A percentile compares a stretch with the other conserved stretches of the same genome.
These are phyloP conservation scores for Ustulina deusta DNA, from an alignment of 2,329 filamentous ascomycete genomes.

Conservation along the genomic window DNA sequence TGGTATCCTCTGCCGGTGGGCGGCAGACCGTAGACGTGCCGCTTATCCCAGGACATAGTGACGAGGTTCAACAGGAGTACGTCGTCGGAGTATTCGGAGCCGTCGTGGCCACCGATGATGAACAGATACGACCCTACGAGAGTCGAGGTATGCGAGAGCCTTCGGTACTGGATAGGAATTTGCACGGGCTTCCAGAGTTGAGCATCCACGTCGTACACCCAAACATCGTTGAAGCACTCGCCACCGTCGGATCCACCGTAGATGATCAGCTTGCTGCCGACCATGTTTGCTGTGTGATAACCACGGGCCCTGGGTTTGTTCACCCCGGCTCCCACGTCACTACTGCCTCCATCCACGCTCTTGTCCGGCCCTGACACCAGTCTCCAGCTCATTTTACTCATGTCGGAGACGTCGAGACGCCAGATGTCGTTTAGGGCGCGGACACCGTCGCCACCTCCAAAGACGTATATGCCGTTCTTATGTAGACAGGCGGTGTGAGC, in stretches of 20 bases:
- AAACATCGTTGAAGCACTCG: conserved; percentile 79
- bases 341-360: conserved; percentile 31
- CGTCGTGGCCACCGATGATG: conserved; percentile 77
- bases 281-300: conserved; percentile 80
- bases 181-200: conserved; percentile 69
- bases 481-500: conserved; percentile 79
- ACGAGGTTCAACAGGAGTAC: conserved; percentile 76
- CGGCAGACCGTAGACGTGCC: conserved; percentile 72
- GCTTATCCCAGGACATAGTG: conserved; percentile 79
- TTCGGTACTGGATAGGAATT: conserved; percentile 71
- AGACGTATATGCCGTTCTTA: conserved; percentile 78
- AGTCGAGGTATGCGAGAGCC: conserved; percentile 75
- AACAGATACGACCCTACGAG: conserved; percentile 78
- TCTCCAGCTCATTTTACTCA: conserved; percentile 76
- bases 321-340: conserved; percentile 31
- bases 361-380: conserved; percentile 63
- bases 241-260: conserved; percentile 77
- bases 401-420: conserved; percentile 76
- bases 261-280: conserved; percentile 77
- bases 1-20: conserved; percentile 76
- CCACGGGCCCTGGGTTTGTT: conserved; percentile 71
- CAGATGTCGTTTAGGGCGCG: conserved; percentile 77
- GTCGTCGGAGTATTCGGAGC: conserved; percentile 76
- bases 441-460: conserved; percentile 77
- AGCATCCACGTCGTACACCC: conserved; percentile 77